A percentile compares a stretch with the other conserved stretches of the same genome.
These are phyloP conservation scores for Russula ochroleuca DNA, from an alignment of 768 basidiomycete species.

Conservation along the genomic window DNA sequence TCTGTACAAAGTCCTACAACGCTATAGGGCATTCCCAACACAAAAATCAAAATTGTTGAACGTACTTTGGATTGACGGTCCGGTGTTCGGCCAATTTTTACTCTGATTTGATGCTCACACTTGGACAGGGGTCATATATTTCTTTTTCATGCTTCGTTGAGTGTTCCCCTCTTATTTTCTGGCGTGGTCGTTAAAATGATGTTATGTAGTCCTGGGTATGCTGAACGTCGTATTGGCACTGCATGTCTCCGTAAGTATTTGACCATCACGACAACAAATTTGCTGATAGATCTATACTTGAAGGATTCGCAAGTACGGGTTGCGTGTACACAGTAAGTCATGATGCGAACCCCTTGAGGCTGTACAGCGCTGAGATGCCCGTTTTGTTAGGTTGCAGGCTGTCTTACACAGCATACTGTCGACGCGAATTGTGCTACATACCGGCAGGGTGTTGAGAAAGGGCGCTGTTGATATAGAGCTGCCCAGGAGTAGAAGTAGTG, in stretches of 20 bases:
- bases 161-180: not conserved
- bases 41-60: conserved; percentile 13
- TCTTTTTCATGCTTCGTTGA: conserved; percentile 25
- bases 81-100: not conserved
- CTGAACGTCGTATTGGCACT: conserved; percentile 18
- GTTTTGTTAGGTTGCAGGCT: conserved; percentile 13
- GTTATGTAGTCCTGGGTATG: conserved; percentile 10
- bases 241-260: conserved; percentile 10
- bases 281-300: not conserved
- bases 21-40: not conserved
- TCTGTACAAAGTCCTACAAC: conserved; percentile 14
- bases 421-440: conserved; percentile 23
- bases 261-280: not conserved
- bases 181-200: not conserved
- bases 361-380: not conserved
- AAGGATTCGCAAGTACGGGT: conserved; percentile 14
- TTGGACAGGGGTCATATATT: conserved; percentile 23
- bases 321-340: conserved; percentile 12
- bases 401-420: conserved; percentile 16
- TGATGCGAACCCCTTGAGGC: not conserved
- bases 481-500: not conserved
- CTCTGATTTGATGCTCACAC: not conserved
- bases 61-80: conserved; percentile 24
- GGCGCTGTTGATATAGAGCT: not conserved
- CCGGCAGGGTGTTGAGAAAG: not conserved